These are phyloP conservation scores for Wickerhamiella hasegawae DNA, from an alignment of 805 yeast species.

Conservation along the genomic window DNA sequence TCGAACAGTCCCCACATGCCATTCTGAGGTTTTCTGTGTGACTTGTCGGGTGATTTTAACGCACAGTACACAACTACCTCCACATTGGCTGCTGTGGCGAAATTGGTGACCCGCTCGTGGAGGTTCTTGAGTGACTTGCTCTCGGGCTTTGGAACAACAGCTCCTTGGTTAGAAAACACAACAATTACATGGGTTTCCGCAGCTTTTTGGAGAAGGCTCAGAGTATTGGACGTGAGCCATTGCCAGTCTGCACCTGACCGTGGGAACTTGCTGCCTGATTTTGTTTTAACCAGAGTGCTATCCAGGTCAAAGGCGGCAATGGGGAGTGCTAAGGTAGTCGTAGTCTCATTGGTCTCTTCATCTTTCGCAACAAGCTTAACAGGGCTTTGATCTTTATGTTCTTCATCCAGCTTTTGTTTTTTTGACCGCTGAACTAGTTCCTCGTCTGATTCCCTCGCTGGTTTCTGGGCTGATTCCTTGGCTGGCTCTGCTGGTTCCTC, in stretches of 20 bases:
- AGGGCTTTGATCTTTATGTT: too few species aligned
- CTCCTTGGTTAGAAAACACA: slow-evolving; percentile 80
- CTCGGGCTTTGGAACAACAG: slow-evolving; percentile 28
- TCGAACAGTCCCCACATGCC: slow-evolving; percentile 62
- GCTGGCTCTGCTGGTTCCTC: too few species aligned
- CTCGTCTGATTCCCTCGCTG: too few species aligned
- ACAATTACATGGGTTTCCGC: slow-evolving; percentile 29
- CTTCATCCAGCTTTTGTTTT: too few species aligned
- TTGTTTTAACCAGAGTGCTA: slow-evolving; percentile 55
- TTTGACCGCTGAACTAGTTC: too few species aligned
- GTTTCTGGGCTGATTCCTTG: too few species aligned
- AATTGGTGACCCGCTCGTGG: slow-evolving; percentile 11
- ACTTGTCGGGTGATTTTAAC: slow-evolving; percentile 19
- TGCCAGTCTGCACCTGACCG: slow-evolving; percentile 58
- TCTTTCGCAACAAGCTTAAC: too few species aligned
- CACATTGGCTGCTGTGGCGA: slow-evolving; percentile 31
- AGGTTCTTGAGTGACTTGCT: slow-evolving; percentile 23
- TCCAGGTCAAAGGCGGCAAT: slow-evolving; percentile 77
- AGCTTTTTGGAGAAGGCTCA: slow-evolving; percentile 5
- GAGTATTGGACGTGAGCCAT: slow-evolving; percentile 27
- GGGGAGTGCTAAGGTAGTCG: neutral
- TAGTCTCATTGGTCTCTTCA: neutral
- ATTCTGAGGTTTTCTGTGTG: slow-evolving; percentile 43
- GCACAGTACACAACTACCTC: slow-evolving; percentile 17
- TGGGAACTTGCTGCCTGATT: slow-evolving; percentile 44